Percentiles rank a stretch among this genome's conserved stretches.
Evolutionary conservation across 2,329 filamentous ascomycete species (phyloP).

Genomic region (Nemania diffusa): DNA sequence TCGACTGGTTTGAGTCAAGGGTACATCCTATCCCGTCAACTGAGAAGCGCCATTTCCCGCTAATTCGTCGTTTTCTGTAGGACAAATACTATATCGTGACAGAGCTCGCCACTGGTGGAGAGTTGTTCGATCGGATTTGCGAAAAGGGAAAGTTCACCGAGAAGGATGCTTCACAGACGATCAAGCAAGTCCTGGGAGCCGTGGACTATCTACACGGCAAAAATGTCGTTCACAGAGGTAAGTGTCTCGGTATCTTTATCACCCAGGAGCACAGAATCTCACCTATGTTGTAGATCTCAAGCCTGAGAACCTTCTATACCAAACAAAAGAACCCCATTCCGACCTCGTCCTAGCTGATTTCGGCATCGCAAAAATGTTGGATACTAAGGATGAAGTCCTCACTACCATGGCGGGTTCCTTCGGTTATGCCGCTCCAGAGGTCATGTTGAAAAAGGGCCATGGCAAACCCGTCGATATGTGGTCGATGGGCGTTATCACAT

Average conservation of each 20-base stretch:
- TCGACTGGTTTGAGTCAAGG: slow-evolving; percentile 99
- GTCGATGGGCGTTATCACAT: slow-evolving; percentile 98
- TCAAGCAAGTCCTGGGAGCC: slow-evolving; percentile 90
- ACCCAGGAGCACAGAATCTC: slow-evolving; percentile 19
- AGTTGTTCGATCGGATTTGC: slow-evolving; percentile 97
- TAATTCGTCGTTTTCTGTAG: slow-evolving; percentile 57
- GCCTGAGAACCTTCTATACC: slow-evolving; percentile 95
- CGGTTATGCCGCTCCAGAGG: slow-evolving; percentile 95
- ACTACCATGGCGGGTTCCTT: slow-evolving; percentile 99
- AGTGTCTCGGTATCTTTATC: slow-evolving; percentile 31
- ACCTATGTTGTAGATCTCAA: slow-evolving; percentile 78
- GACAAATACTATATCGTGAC: slow-evolving; percentile 99
- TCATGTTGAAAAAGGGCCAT: slow-evolving; percentile 97
- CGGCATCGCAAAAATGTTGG: slow-evolving; percentile 97
- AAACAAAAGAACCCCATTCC: slow-evolving; percentile 80
- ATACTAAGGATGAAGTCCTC: slow-evolving; percentile 87
- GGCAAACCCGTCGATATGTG: slow-evolving; percentile 99
- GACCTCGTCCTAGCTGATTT: slow-evolving; percentile 95
- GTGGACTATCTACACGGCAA: slow-evolving; percentile 95
- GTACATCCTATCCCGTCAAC: slow-evolving; percentile 63
- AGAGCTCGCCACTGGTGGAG: slow-evolving; percentile 92
- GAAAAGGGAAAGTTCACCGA: slow-evolving; percentile 98
- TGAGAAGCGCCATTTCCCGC: slow-evolving; percentile 12
- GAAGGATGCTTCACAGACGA: slow-evolving; percentile 95
- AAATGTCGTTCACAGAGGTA: slow-evolving; percentile 95